A percentile compares a stretch with the other conserved stretches of the same genome.
These are phyloP conservation scores for Thermomyces lanuginosus DNA, from an alignment of 2,329 filamentous ascomycete genomes.

Conservation along the genomic window DNA sequence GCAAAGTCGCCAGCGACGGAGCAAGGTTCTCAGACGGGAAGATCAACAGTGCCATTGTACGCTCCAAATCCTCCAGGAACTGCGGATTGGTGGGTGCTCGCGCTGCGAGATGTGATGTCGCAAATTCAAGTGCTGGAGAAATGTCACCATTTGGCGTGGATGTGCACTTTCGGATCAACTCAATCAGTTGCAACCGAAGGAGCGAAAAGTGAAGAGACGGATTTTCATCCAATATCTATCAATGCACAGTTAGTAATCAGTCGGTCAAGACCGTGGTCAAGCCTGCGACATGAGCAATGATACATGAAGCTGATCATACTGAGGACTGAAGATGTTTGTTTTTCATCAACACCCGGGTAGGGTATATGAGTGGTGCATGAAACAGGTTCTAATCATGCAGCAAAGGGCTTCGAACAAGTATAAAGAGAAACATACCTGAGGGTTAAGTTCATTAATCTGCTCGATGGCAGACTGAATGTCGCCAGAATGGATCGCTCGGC, in stretches of 20 bases:
- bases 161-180: constrained; percentile 69
- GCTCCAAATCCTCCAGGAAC: constrained; percentile 75
- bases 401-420: constrained; percentile 21
- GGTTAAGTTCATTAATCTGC: constrained; percentile 74
- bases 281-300: too few relatives aligned
- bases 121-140: constrained; percentile 66
- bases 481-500: constrained; percentile 69
- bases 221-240: constrained; percentile 71
- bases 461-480: constrained; percentile 75
- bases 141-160: constrained; percentile 54
- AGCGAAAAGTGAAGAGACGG: constrained; percentile 75
- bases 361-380: constrained; percentile 99
- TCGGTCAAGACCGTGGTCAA: too few relatives aligned
- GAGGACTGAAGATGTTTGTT: constrained; percentile 61
- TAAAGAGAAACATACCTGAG: constrained; percentile 53
- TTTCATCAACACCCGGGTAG: constrained; percentile 81
- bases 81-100: constrained; percentile 65
- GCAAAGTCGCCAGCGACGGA: constrained; percentile 55
- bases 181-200: constrained; percentile 77
- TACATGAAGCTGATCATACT: constrained; percentile 51
- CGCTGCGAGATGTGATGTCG: constrained; percentile 70
- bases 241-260: constrained; percentile 3
- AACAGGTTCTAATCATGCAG: constrained; percentile 93
- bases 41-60: constrained; percentile 81
- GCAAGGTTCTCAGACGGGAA: constrained; percentile 69